Base-by-base conservation (phyloP, 495 filamentous ascomycete species). In the Cryomyces antarcticus region DNA sequence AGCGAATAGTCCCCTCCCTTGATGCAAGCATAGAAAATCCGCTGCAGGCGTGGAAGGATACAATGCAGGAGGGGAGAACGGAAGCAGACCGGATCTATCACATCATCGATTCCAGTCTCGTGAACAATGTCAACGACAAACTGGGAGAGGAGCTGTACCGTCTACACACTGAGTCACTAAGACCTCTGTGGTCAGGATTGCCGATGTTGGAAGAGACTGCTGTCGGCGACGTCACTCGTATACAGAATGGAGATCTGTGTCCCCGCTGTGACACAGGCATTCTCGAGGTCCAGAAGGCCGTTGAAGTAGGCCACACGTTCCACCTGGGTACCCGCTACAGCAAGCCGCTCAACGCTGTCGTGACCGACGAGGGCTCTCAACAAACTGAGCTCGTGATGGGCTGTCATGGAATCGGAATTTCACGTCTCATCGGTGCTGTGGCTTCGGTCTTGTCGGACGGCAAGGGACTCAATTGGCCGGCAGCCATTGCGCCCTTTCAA, bases 301-400 rank as follows among this genome's bases (percentile, higher is more conserved):
- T 96, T 30, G 89, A 97, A 57, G 67, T 97, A 0, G 89, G 84
- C 7, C 89, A 97, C 57, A 95, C 89, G 0, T 97, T 97, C 61
- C 75, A 88, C 57, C 77, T 97, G 2, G 87, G 88, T 12, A 88
- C 82, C 1, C 71, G 86, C 28, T 97, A 97, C 61, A 85, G 77
- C 30, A 63, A 73, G 13, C 77, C 83, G 0, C 65, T 96, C 4
- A 58, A 70, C 27, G 80, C 82, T 1, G 65, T 56, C 4, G 68
- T 87, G 6, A 57, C 37, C 41, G 59, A 41, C 30, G 13, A 28
- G 27, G 41, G 30, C 42, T 50, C 39, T 38, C 51, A 13, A 37
- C 57, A 57, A 28, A 67, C 72, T 0, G 63, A 75, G 0, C 69
- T 95, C 59, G 71, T 89, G 42, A 95, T 96, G 88, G 89, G 89